phyloP scores from a whole-genome alignment of 1,139 yeast species.

The Debaryomyces coudertii region DNA sequence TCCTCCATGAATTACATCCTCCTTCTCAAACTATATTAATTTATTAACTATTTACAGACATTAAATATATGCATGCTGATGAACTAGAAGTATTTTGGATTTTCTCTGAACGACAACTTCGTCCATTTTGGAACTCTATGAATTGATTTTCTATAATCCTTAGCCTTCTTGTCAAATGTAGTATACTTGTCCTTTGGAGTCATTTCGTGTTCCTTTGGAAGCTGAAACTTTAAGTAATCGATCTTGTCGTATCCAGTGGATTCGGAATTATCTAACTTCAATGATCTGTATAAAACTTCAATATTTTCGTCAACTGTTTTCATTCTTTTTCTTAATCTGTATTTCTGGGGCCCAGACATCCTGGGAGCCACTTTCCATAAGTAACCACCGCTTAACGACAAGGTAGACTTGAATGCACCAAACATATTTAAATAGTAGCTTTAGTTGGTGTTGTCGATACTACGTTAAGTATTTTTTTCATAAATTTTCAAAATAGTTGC shows the following conservation, averaged over 20 bases:
- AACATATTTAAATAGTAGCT: constrained; percentile 50
- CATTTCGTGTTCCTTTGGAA: constrained; percentile 87
- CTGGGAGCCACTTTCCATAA: constrained; percentile 75
- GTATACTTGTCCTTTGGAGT: constrained; percentile 81
- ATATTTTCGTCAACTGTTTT: constrained; percentile 79
- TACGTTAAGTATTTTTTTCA: constrained; percentile 4
- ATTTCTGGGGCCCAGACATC: constrained; percentile 79
- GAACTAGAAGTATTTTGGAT: constrained; percentile 72
- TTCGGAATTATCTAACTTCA: constrained; percentile 40
- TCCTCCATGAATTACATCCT: neutral
- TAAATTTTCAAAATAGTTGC: constrained; percentile 1
- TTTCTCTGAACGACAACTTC: constrained; percentile 74
- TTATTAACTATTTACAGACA: constrained; percentile 6
- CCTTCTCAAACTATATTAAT: constrained; percentile 1
- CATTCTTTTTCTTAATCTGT: constrained; percentile 81
- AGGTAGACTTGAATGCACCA: constrained; percentile 76
- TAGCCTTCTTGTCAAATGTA: constrained; percentile 73
- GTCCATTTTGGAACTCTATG: constrained; percentile 93
- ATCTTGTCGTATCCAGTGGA: constrained; percentile 55
- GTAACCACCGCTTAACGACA: constrained; percentile 74
- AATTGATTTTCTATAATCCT: constrained; percentile 83
- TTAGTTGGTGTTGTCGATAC: neutral
- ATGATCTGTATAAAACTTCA: constrained; percentile 66
- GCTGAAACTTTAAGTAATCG: constrained; percentile 54
- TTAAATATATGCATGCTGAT: neutral